phyloP scores from a whole-genome alignment of 1,284 basidiomycete species.

The Fomitiporia mediterranea region DNA sequence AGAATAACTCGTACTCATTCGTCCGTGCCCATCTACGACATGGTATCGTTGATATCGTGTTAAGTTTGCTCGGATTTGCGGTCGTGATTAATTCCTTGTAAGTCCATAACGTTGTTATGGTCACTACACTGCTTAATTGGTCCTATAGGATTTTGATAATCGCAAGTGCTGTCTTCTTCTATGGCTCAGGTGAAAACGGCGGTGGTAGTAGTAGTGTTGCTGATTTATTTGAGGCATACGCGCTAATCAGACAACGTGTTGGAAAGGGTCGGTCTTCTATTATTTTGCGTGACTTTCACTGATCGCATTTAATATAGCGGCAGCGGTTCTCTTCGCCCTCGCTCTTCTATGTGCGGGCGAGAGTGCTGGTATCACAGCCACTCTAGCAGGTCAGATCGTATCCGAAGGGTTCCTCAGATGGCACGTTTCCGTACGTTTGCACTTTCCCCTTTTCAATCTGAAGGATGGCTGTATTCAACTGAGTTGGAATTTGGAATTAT shows the following conservation, averaged over 20 bases:
- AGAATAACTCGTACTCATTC: conserved; percentile 66
- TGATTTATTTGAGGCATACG: conserved; percentile 79
- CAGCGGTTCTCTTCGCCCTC: conserved; percentile 82
- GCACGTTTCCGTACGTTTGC: conserved; percentile 66
- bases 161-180: conserved; percentile 72
- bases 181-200: conserved; percentile 35
- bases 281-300: neutral
- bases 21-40: conserved; percentile 76
- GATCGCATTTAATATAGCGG: conserved; percentile 36
- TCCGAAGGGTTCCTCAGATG: conserved; percentile 93
- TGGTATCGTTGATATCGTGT: conserved; percentile 62
- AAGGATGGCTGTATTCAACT: neutral
- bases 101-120: conserved; percentile 25
- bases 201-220: conserved; percentile 41
- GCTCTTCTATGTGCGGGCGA: conserved; percentile 86
- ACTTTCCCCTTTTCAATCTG: neutral
- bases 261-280: conserved; percentile 52
- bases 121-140: neutral
- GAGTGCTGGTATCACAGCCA: conserved; percentile 90
- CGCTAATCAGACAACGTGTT: conserved; percentile 60
- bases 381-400: conserved; percentile 88
- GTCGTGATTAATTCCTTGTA: conserved; percentile 83
- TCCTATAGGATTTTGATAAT: conserved; percentile 59
- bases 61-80: conserved; percentile 74
- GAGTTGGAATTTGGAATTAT: conserved; percentile 5